Evolutionary conservation across 2,329 filamentous ascomycete genomes (phyloP).

Genomic region (Xenosphaeropsis pyriputrescens): DNA sequence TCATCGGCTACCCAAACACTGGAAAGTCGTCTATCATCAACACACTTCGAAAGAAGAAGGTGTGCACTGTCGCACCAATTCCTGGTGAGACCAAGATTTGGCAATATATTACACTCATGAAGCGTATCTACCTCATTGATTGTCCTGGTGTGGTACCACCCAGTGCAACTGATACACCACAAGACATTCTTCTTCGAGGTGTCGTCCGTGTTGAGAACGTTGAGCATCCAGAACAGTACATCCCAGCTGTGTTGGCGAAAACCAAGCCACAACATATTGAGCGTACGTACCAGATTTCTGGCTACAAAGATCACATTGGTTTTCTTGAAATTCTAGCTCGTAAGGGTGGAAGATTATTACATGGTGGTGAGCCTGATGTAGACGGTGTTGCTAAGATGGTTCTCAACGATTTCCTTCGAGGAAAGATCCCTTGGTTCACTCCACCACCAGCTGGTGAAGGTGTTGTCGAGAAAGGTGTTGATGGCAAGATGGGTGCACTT

Average conservation of each 20-base stretch:
- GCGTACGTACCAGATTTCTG: constrained; percentile 78
- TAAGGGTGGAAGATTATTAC: constrained; percentile 74
- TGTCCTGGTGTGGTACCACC: constrained; percentile 94
- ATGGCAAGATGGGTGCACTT: constrained; percentile 61
- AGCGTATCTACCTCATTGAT: constrained; percentile 87
- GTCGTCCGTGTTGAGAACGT: constrained; percentile 94
- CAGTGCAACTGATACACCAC: constrained; percentile 66
- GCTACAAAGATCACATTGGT: constrained; percentile 61
- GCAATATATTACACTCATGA: constrained; percentile 96
- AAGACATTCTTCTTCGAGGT: constrained; percentile 79
- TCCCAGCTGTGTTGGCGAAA: constrained; percentile 63
- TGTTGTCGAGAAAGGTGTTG: constrained; percentile 34
- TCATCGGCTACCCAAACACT: constrained; percentile 68
- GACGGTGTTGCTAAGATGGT: constrained; percentile 96
- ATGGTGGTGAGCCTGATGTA: constrained; percentile 87
- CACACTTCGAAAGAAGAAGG: constrained; percentile 84
- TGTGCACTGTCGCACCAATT: constrained; percentile 85
- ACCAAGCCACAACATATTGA: constrained; percentile 83
- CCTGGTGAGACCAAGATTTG: constrained; percentile 96
- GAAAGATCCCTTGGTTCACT: constrained; percentile 94
- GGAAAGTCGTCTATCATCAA: constrained; percentile 98
- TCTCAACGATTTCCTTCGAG: constrained; percentile 86
- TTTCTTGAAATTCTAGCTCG: constrained; percentile 79
- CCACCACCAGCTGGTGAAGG: constrained; percentile 51
- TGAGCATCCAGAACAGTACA: constrained; percentile 91